A percentile compares a stretch with the other conserved stretches of the same genome.
These are phyloP conservation scores for Penicillium soppii DNA, from an alignment of 495 filamentous ascomycete genomes.

Conservation along the genomic window DNA sequence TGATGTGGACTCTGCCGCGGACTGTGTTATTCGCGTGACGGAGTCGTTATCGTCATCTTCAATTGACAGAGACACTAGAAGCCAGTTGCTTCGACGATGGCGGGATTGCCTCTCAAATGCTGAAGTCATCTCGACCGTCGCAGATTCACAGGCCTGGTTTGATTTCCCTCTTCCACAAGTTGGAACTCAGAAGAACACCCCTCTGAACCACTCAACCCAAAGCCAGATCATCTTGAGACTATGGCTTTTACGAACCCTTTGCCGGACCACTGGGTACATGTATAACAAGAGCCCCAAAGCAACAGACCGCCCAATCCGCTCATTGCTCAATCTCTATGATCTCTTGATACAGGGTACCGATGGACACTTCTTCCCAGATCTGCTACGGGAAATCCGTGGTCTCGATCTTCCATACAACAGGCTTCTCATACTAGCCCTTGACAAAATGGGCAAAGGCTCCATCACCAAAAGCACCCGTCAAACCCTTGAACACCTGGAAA, in stretches of 20 bases:
- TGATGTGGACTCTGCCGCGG: conserved; percentile 23
- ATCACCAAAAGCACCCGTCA: conserved; percentile 23
- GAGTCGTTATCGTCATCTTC: conserved; percentile 26
- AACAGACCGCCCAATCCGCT: conserved; percentile 25
- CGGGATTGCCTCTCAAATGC: conserved; percentile 27
- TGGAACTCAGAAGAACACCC: not conserved
- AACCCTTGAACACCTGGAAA: conserved; percentile 33
- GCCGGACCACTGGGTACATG: conserved; percentile 21
- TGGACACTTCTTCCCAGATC: conserved; percentile 27
- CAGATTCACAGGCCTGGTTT: conserved; percentile 28
- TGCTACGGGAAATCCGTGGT: conserved; percentile 32
- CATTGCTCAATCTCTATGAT: conserved; percentile 35
- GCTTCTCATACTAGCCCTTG: conserved; percentile 28
- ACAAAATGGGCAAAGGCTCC: conserved; percentile 24
- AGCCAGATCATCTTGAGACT: conserved; percentile 37
- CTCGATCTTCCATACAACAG: conserved; percentile 35
- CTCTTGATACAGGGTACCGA: not conserved
- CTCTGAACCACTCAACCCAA: conserved; percentile 9
- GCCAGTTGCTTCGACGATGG: conserved; percentile 32
- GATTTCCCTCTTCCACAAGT: conserved; percentile 16
- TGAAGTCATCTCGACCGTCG: conserved; percentile 18
- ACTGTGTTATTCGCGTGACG: conserved; percentile 34
- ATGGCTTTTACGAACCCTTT: conserved; percentile 37
- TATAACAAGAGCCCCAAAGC: conserved; percentile 16
- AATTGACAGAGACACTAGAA: conserved; percentile 8